A percentile compares a stretch with the other conserved stretches of the same genome.
phyloP scores from a whole-genome alignment of 2,329 filamentous ascomycete genomes.

The Paecilomyces sp. region DNA sequence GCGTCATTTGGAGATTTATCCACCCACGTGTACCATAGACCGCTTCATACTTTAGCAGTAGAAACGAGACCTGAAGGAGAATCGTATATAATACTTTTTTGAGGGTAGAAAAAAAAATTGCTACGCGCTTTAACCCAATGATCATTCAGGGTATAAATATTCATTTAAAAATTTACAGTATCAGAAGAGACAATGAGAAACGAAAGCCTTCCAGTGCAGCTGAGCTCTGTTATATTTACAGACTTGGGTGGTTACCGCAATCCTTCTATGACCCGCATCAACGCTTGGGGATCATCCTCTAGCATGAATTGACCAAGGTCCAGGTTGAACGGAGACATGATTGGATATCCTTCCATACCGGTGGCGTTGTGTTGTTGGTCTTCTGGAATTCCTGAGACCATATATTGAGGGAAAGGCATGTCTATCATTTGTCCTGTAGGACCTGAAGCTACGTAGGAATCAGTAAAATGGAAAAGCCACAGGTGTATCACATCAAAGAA shows the following conservation, averaged over 20 bases:
- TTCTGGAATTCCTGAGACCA: not conserved
- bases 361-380: not conserved
- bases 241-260: not conserved
- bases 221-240: not conserved
- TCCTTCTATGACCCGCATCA: not conserved
- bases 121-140: not conserved
- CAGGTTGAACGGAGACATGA: not conserved
- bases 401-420: not conserved
- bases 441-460: not conserved
- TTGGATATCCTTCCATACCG: not conserved
- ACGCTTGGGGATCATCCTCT: not conserved
- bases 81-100: too few relatives aligned
- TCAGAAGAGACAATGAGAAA: not conserved
- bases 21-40: too few relatives aligned
- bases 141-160: not conserved
- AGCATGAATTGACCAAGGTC: not conserved
- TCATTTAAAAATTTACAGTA: not conserved
- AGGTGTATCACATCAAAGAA: not conserved
- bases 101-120: too few relatives aligned
- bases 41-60: too few relatives aligned
- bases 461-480: not conserved
- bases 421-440: not conserved
- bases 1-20: too few relatives aligned
- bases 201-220: not conserved
- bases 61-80: too few relatives aligned